These are phyloP conservation scores for Combretum micranthum DNA, from an alignment of 345 rosid species.

Conservation along the genomic window DNA sequence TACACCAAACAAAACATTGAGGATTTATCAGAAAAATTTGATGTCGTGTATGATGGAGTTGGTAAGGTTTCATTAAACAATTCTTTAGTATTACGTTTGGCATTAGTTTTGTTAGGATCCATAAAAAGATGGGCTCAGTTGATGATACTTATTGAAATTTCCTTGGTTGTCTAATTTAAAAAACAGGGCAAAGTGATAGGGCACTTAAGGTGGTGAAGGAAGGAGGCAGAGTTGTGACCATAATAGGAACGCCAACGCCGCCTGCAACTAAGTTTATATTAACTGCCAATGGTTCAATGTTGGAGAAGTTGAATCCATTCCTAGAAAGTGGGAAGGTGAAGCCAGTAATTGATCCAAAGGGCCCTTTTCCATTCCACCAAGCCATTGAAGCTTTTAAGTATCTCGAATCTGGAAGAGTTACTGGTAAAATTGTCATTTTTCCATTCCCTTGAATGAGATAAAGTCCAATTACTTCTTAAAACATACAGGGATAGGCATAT, in stretches of 20 bases:
- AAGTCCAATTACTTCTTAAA: background rate
- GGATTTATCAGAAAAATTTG: conserved; percentile 62
- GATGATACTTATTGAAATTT: background rate
- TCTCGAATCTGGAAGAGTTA: conserved; percentile 63
- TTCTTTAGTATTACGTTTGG: no score
- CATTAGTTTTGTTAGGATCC: background rate
- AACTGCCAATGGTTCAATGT: conserved; percentile 57
- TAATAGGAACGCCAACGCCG: conserved; percentile 65
- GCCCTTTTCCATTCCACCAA: conserved; percentile 55
- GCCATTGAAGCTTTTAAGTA: conserved; percentile 59
- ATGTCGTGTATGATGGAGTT: conserved; percentile 67
- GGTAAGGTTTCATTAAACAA: conserved; percentile 24
- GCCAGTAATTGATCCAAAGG: conserved; percentile 70
- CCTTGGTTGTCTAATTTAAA: background rate
- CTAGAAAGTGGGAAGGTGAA: conserved; percentile 64
- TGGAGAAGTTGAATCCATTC: conserved; percentile 66
- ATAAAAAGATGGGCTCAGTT: background rate
- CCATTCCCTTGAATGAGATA: conserved; percentile 39
- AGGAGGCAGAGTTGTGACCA: conserved; percentile 81
- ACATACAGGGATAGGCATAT: no score
- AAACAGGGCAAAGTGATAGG: conserved; percentile 64
- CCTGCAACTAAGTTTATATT: conserved; percentile 75
- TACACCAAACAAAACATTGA: conserved; percentile 76
- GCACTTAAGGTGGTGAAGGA: conserved; percentile 74
- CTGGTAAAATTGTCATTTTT: conserved; percentile 58